phyloP scores from a whole-genome alignment of 352 stramenopile species.

The Halophytophthora polymorphica region DNA sequence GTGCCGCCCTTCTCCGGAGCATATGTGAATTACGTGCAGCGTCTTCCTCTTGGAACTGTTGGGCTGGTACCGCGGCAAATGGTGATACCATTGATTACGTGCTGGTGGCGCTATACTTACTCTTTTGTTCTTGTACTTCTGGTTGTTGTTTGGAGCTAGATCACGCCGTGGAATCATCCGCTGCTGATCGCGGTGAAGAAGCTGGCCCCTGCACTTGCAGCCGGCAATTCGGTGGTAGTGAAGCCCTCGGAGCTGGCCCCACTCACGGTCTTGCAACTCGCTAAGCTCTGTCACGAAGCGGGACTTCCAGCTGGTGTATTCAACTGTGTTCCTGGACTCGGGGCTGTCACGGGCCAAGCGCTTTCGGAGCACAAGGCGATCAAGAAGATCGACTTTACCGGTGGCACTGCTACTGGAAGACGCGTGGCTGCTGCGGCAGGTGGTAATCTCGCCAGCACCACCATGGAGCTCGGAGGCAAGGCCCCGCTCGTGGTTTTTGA shows the following conservation, averaged over 20 bases:
- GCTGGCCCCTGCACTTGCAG: constrained; percentile 56
- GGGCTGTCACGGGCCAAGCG: constrained; percentile 30
- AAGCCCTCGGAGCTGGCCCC: constrained; percentile 85
- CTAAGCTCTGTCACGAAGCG: constrained; percentile 32
- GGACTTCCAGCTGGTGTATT: constrained; percentile 44
- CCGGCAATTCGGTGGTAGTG: constrained; percentile 79
- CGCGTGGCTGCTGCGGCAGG: constrained; percentile 34
- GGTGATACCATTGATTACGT: too few species aligned
- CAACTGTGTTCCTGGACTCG: constrained; percentile 43
- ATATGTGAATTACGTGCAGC: constrained; percentile 58
- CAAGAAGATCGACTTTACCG: constrained; percentile 63
- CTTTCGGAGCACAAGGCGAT: constrained; percentile 31
- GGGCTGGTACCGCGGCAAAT: constrained; percentile 26
- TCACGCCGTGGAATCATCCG: constrained; percentile 84
- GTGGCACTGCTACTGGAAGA: constrained; percentile 34
- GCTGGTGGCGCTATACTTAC: not conserved
- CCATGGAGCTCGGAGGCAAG: constrained; percentile 75
- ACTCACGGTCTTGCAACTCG: constrained; percentile 46
- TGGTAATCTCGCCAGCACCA: constrained; percentile 40
- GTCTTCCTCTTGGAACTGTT: constrained; percentile 59
- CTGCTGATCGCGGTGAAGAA: constrained; percentile 81
- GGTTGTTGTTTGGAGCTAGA: constrained; percentile 27
- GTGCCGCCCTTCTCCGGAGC: constrained; percentile 55
- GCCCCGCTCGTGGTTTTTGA: constrained; percentile 64
- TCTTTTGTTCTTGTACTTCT: constrained; percentile 1